Conservation (phyloP, 108 stramenopile species). For the Cyclotella choctawhatcheeana region DNA sequence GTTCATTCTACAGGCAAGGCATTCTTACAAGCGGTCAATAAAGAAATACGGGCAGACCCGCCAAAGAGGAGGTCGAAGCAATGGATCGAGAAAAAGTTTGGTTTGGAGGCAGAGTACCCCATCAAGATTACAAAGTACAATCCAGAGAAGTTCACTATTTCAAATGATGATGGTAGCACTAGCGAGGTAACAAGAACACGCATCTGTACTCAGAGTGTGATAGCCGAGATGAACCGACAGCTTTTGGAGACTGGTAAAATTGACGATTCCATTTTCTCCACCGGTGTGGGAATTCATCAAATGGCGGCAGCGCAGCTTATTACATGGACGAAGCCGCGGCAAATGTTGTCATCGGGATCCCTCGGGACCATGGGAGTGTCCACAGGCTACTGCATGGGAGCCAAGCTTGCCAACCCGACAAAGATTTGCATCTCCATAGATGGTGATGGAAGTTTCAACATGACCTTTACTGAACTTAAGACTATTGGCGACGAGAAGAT, state of each 20-base stretch:
- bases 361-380: constrained; percentile 94
- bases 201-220: constrained; percentile 81
- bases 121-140: constrained; percentile 73
- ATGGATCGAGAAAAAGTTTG: constrained; percentile 73
- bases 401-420: constrained; percentile 86
- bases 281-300: constrained; percentile 93
- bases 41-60: constrained; percentile 41
- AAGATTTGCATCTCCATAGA: constrained; percentile 85
- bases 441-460: constrained; percentile 93
- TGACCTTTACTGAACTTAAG: constrained; percentile 94
- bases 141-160: constrained; percentile 50
- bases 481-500: constrained; percentile 86
- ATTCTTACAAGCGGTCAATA: constrained; percentile 80
- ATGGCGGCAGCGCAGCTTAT: constrained; percentile 94
- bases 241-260: constrained; percentile 75
- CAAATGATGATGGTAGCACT: constrained; percentile 56
- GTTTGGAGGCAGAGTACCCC: constrained; percentile 78
- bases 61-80: constrained; percentile 51
- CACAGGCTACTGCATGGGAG: constrained; percentile 85
- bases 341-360: constrained; percentile 89
- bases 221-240: constrained; percentile 77
- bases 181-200: constrained; percentile 52
- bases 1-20: constrained; percentile 85
- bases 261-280: constrained; percentile 82
- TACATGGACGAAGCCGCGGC: constrained; percentile 92